Conservation (phyloP, 2,329 filamentous ascomycete species). For the Stagonosporopsis rhizophila region DNA sequence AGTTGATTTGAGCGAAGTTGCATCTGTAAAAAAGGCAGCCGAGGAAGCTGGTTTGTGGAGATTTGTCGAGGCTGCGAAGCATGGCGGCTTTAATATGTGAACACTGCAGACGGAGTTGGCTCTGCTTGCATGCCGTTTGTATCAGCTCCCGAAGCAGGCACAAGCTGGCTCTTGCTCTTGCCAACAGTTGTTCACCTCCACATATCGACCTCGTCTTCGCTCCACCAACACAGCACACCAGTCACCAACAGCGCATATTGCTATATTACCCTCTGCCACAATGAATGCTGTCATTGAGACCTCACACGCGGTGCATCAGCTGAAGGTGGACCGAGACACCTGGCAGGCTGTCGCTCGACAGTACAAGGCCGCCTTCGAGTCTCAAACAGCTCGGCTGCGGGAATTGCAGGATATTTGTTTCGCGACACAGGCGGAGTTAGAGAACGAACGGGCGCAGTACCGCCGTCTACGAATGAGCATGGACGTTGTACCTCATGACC, state of each 20-base stretch:
- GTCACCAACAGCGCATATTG: conserved; percentile 24
- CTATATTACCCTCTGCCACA: conserved; percentile 20
- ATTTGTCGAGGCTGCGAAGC: conserved; percentile 71
- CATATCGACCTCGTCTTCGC: neutral
- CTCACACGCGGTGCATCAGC: conserved; percentile 22
- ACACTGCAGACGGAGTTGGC: neutral
- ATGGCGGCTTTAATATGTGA: conserved; percentile 62
- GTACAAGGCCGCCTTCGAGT: conserved; percentile 40
- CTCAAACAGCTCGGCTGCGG: conserved; percentile 29
- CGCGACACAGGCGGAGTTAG: conserved; percentile 42
- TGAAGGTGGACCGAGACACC: conserved; percentile 42
- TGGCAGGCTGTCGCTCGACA: conserved; percentile 37
- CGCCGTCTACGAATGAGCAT: conserved; percentile 18
- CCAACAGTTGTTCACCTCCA: neutral
- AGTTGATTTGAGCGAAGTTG: conserved; percentile 70
- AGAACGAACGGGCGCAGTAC: conserved; percentile 37
- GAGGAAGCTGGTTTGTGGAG: conserved; percentile 77
- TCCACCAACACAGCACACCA: conserved; percentile 2
- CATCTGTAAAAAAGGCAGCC: conserved; percentile 70
- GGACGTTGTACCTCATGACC: conserved; percentile 2
- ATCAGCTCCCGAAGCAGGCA: neutral
- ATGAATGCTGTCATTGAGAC: conserved; percentile 24
- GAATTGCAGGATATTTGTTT: conserved; percentile 40
- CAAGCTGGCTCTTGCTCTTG: conserved; percentile 3
- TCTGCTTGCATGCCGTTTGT: neutral